Evolutionary conservation across 2,329 filamentous ascomycete species (phyloP), one percentile per base, ranked within the genome.

Genomic region (Cordyceps farinosa): DNA sequence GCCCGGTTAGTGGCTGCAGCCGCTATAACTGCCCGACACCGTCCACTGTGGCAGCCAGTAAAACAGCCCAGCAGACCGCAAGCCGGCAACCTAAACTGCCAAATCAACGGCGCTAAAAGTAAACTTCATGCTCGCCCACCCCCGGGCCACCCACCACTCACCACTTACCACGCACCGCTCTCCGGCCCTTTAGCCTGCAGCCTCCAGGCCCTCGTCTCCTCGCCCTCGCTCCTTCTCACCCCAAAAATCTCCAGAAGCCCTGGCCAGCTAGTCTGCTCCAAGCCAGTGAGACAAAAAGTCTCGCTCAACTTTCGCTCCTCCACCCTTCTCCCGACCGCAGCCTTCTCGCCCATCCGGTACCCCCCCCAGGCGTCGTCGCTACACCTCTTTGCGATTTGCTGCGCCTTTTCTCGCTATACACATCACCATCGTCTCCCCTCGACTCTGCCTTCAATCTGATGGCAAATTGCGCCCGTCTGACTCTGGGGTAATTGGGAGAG

Each of bases 401-500:
- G 56, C 56, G 9, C 22, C 45, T 29, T 32, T 34, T n/a, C 29
- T 52, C 58, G 10, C 29, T 27, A 32, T 32, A 30, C 8, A 11
- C 17, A 38, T n/a, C 32, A 7, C 17, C 40, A 2, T 48, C 59
- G 38, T 38, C 59, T 54, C 3, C n/a, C 47, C 53, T 11, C 38
- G 27, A 32, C n/a, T 36, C 30, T 34, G 55, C 38, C 17, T 36
- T 47, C 45, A 36, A 45, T 57, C 62, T 60, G 44, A 63, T 63
- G 62, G 62, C 62, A 59, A 15, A 40, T 34, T 59, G 62, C 55
- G 48, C 32, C 17, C 42, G 15, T 50, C 40, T 22, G 22, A 47
- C 42, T 50, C 50, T 63, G 55, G 62, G 54, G 62, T 63, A 63
- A 63, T 63, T 60, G 62, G 62, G 62, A 60, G 40, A 63, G 47